Conservation (phyloP, 2,329 filamentous ascomycete species). For the Colletotrichum liriopes region DNA sequence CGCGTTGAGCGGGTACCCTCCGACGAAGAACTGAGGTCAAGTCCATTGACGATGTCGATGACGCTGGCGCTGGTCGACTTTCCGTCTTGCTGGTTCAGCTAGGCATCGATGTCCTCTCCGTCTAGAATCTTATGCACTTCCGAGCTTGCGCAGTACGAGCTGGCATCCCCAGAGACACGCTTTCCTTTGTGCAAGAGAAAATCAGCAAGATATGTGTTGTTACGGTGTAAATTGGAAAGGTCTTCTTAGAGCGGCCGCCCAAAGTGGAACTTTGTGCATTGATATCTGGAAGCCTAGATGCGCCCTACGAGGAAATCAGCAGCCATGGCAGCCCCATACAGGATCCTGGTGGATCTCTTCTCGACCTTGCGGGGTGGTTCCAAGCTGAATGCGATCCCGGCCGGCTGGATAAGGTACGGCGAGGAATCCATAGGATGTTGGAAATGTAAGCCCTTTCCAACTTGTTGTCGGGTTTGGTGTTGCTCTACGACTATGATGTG, state of each 20-base stretch:
- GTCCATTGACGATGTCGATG: background rate
- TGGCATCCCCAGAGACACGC: too few species aligned
- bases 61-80: background rate
- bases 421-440: constrained; percentile 20
- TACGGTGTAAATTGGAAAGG: too few species aligned
- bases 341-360: background rate
- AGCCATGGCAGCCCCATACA: too few species aligned
- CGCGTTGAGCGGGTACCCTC: background rate
- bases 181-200: too few species aligned
- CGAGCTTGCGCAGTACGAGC: too few species aligned
- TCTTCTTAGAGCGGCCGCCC: too few species aligned
- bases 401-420: background rate
- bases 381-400: background rate
- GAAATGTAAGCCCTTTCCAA: constrained; percentile 1
- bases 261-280: too few species aligned
- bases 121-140: background rate
- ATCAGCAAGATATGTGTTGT: too few species aligned
- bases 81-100: constrained; percentile 5
- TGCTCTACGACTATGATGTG: too few species aligned
- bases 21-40: background rate
- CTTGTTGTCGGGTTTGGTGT: background rate
- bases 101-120: background rate
- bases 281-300: too few species aligned
- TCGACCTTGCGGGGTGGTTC: background rate
- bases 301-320: too few species aligned